Conservation (phyloP, 495 filamentous ascomycete genomes). For the Penicillium waksmanii region DNA sequence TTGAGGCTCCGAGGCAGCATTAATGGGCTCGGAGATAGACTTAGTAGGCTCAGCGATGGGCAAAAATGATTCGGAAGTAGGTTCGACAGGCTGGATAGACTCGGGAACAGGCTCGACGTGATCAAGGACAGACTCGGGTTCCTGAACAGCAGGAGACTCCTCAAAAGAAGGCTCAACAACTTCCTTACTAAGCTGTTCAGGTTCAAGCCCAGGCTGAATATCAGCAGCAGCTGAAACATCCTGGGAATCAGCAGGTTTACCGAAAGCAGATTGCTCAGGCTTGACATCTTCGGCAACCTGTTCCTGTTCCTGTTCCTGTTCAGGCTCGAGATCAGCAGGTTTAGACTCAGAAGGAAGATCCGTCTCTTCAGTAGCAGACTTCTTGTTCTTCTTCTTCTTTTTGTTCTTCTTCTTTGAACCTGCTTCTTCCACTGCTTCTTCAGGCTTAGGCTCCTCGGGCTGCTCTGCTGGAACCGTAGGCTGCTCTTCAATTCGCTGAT, state of each 20-base stretch:
- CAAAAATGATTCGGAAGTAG: neutral
- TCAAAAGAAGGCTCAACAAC: neutral
- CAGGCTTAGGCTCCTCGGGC: slow-evolving; percentile 16
- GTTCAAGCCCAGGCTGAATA: slow-evolving; percentile 11
- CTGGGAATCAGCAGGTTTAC: slow-evolving; percentile 17
- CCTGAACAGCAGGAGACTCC: neutral
- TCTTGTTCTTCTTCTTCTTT: slow-evolving; percentile 41
- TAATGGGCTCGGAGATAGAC: slow-evolving; percentile 6
- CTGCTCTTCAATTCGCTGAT: neutral
- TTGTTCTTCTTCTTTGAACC: slow-evolving; percentile 42
- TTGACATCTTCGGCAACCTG: slow-evolving; percentile 11
- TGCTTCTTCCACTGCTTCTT: slow-evolving; percentile 20
- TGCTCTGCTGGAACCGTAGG: neutral
- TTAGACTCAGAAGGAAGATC: slow-evolving; percentile 16
- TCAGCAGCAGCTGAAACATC: slow-evolving; percentile 31
- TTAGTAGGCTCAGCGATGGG: neutral
- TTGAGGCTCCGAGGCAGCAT: slow-evolving; percentile 15
- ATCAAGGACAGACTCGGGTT: neutral
- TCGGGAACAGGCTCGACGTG: slow-evolving; percentile 13
- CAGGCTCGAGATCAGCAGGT: neutral
- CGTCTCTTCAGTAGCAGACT: slow-evolving; percentile 32
- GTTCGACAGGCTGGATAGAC: slow-evolving; percentile 2
- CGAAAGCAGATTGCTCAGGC: slow-evolving; percentile 16
- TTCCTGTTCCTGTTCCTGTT: slow-evolving; percentile 2
- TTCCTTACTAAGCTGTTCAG: slow-evolving; percentile 2